Evolutionary conservation across 768 basidiomycete genomes (phyloP).

Genomic region (Mycena indigotica): DNA sequence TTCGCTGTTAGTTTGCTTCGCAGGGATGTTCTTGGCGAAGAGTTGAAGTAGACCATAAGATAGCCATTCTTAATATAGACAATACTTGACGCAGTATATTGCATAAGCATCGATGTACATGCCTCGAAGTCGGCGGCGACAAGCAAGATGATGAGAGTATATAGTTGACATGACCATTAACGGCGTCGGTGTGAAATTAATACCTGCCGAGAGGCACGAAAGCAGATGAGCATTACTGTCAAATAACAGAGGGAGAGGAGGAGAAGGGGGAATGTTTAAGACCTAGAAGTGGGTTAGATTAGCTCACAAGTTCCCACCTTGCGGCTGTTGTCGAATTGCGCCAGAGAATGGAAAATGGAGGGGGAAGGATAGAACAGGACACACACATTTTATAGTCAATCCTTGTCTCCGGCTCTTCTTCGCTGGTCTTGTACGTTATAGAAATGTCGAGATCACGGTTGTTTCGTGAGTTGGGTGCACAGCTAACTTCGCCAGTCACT

Average conservation of each 20-base stretch:
- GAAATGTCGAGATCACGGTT: slow-evolving; percentile 93
- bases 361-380: slow-evolving; percentile 25
- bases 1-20: slow-evolving; percentile 48
- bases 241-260: slow-evolving; percentile 13
- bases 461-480: slow-evolving; percentile 90
- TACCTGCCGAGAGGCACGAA: slow-evolving; percentile 26
- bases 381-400: slow-evolving; percentile 90
- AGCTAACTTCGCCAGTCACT: slow-evolving; percentile 71
- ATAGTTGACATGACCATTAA: no score
- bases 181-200: slow-evolving; percentile 13
- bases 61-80: no score
- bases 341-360: slow-evolving; percentile 18
- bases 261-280: slow-evolving; percentile 35
- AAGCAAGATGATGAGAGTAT: no score
- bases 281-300: slow-evolving; percentile 58
- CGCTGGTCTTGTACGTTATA: slow-evolving; percentile 64
- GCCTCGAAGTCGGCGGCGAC: no score
- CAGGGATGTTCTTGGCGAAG: slow-evolving; percentile 45
- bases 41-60: background rate
- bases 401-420: slow-evolving; percentile 34
- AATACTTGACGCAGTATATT: no score
- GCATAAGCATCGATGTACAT: no score
- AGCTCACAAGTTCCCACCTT: slow-evolving; percentile 35
- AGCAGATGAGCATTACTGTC: slow-evolving; percentile 20
- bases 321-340: slow-evolving; percentile 22